Base-by-base conservation (phyloP, 306 rosid genomes). In the Prunus padus region DNA sequence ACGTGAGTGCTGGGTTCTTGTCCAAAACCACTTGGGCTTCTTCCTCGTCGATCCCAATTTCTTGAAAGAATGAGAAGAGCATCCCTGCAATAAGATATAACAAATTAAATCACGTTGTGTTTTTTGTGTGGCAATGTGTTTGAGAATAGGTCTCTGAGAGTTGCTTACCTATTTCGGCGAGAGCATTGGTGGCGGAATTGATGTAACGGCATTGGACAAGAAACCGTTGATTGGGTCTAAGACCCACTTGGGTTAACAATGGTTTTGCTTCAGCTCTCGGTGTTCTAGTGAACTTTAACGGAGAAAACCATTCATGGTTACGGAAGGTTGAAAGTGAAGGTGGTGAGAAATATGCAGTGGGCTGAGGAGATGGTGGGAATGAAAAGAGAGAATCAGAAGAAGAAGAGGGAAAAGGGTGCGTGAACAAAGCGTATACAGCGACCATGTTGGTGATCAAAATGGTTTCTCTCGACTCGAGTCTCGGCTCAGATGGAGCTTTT, bases 41-140 rank as follows among this genome's bases (percentile, higher is more conserved):
- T 46, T 72, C 80, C 52, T 78, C 81, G 28, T 66, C 42, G 14
- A 92, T 65, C 15, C 91, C 97, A 3, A 90, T 57, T 15, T 84
- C 89, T 82, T 71, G 70, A 71, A 90, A 82, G 26, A 90, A 76
- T 45, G 93, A 72, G 59, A 85, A 19, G 5, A 86, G 74, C 52
- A 22, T 56, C 30, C 83, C 97, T 88, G 87, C 72, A 83, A 82
- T 52, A 71, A 55, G 75, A 62, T 40, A 73, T 1, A 12, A 28
- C 30, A 31, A 59, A 31, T 4, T n/a, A 72, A 49, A 1, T 26
- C 49, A 22, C 50, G 50, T 11, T 61, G n/a, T 51, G 52, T 20
- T n/a, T 30, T 22, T 8, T 51, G 14, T 66, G 51, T 46, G 22
- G 19, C 61, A 54, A 44, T 25, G 54, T 89, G 88, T 87, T 87